Base-by-base conservation (phyloP, 106 monocot species). In the Dactylorhiza incarnata region DNA sequence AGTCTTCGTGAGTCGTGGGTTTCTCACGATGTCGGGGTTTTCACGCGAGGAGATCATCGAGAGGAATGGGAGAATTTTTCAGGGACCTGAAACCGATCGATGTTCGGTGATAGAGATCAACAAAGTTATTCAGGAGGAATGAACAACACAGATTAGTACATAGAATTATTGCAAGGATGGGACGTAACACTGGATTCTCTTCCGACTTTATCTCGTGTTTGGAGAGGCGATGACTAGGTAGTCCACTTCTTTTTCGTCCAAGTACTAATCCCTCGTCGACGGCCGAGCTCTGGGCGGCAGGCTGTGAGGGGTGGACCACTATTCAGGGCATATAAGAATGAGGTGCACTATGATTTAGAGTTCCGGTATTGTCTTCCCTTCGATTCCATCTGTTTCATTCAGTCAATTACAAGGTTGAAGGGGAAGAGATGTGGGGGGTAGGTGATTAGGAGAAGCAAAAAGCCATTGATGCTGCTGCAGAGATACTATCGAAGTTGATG, bases 81-180 rank as follows among this genome's bases (percentile, higher is more conserved):
- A 91, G 80, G 94, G 94, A 5, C 89, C 86, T 22, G 84, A 22
- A 14, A 97, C 93, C n/a, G 84, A 89, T 22, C 78, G 93, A 47
- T 56, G 87, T 17, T 73, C 91, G 13, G 83, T 93, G 43, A 74
- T 88, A 63, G 84, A 83, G 80, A 89, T 94, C 23, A 73, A 94
- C 4, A 94, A 99, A 82, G 93, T 91, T 20, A 86, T 94, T 26
- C 73, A 89, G 59, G 81, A 80, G 62, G 90, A 94, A 71, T 73
- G 81, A 49, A 5, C 80, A 76, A 37, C 88, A 46, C 87, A 99
- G 86, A 69, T 89, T 14, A 80, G 66, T 58, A 45, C 94, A 56
- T 51, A 91, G 53, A 99, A 99, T 74, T 99, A 99, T 76, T 46
- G 85, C 45, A 87, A 86, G 78, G 94, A 99, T 72, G 97, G 94